Evolutionary conservation across 441 rosid species (phyloP), one percentile per base, ranked within the genome.

Genomic region (Geranium incanum): DNA sequence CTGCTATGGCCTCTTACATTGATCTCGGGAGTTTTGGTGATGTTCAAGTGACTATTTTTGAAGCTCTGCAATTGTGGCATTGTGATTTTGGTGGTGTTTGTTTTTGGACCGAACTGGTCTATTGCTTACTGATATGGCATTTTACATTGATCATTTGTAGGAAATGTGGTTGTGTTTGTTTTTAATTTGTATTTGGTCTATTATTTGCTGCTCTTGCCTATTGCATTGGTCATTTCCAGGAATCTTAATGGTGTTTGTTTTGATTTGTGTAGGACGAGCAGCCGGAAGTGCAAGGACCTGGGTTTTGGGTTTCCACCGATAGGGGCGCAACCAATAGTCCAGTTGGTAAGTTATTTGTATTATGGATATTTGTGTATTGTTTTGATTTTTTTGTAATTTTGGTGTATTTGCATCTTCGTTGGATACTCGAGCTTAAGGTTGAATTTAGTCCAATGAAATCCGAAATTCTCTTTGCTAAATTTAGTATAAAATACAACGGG

Each of bases 281-380:
- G 77, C 96, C 97, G 68, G 98, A 93, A 82, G 82, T 93, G 13
- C 99, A 95, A 79, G 99, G 99, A 75, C 86, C 96, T 0, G 96
- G 91, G 2, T 87, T 85, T 37, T 74, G 89, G 86, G 94, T 95
- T 66, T 88, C 97, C 23, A 80, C 86, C 67, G 94, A 93, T 81
- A 80, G 88, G 83, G 98, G 95, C 72, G 90, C 97, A 45, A 93
- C 99, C 23, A 77, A 62, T 45, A 95, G 99, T 86, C 93, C 98
- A 45, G 82, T 91, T 68, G 98, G 98, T 89, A 59, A 28, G 33
- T 28, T 59, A 28, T 59, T 18, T 18, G 16, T 55, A 6, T 45
- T 6, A 0, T 52, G n/a, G 18, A 11, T 18, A 18, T 60, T 2
- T 7, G 28, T 19, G 19, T n/a, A 18, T 60, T 60, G 33, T 55